Evolutionary conservation across 352 stramenopile genomes (phyloP).

Genomic region (Pythium sukuiense): DNA sequence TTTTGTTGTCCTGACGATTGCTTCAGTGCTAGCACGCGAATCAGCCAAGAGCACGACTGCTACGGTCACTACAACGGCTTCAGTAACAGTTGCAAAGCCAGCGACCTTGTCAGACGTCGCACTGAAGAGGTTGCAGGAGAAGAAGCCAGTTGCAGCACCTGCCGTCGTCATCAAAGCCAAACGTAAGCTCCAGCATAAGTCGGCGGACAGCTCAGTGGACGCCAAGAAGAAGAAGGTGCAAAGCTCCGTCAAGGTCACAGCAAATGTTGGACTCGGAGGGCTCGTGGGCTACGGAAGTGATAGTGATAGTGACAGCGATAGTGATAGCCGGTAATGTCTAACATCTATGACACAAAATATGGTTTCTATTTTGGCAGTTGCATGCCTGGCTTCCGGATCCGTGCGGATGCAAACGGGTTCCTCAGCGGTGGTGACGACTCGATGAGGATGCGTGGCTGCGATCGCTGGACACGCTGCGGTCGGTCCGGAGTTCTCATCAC

Average conservation of each 20-base stretch:
- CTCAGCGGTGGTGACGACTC: constrained; percentile 77
- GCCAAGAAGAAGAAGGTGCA: constrained; percentile 23
- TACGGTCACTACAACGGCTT: not conserved
- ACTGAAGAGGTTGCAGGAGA: constrained; percentile 28
- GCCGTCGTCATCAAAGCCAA: constrained; percentile 61
- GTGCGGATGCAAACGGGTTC: constrained; percentile 34
- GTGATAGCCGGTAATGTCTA: constrained; percentile 18
- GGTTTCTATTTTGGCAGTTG: constrained; percentile 28
- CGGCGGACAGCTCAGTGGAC: constrained; percentile 22
- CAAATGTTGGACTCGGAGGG: constrained; percentile 30
- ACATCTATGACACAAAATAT: not conserved
- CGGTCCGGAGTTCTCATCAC: constrained; percentile 83
- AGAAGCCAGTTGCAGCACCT: constrained; percentile 26
- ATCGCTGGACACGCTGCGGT: constrained; percentile 49
- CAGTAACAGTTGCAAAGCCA: not conserved
- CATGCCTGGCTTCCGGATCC: constrained; percentile 23
- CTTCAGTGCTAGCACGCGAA: constrained; percentile 60
- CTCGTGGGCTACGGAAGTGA: constrained; percentile 72
- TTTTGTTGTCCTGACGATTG: not conserved
- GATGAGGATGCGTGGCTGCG: constrained; percentile 54
- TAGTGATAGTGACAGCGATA: constrained; percentile 58
- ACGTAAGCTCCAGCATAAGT: constrained; percentile 37
- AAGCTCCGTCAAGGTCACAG: constrained; percentile 3
- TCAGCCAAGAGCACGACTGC: constrained; percentile 30
- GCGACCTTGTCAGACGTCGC: constrained; percentile 4